Percentiles rank a stretch among this genome's conserved stretches.
Evolutionary conservation across 805 yeast genomes (phyloP).

Genomic region (Myxozyma geophila): DNA sequence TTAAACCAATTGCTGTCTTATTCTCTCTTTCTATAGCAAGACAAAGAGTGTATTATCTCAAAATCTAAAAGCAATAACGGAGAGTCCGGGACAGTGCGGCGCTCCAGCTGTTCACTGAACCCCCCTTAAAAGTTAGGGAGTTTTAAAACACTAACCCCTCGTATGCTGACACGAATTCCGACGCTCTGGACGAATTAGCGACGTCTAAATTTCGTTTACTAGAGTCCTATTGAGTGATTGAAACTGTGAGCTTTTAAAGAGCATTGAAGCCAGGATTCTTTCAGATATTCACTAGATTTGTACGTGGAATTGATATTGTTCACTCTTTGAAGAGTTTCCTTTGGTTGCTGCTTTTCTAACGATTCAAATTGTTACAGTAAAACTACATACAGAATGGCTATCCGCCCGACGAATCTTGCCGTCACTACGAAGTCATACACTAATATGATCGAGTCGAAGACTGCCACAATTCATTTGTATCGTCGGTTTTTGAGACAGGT

Average conservation of each 20-base stretch:
- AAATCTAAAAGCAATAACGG: not conserved
- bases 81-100: slow-evolving; percentile 7
- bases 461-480: slow-evolving; percentile 70
- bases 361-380: too few relatives aligned
- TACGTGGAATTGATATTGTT: not conserved
- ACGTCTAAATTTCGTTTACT: slow-evolving; percentile 8
- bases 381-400: slow-evolving; percentile 50
- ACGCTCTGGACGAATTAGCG: slow-evolving; percentile 6
- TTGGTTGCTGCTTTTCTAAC: not conserved
- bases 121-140: not conserved
- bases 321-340: not conserved
- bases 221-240: not conserved
- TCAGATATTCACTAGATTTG: not conserved
- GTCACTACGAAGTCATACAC: slow-evolving; percentile 74
- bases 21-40: too few relatives aligned
- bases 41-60: too few relatives aligned
- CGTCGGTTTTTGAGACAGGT: slow-evolving; percentile 66
- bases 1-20: too few relatives aligned
- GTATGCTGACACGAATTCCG: slow-evolving; percentile 9
- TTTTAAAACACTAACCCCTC: not conserved
- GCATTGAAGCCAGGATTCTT: not conserved
- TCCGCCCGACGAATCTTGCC: slow-evolving; percentile 82
- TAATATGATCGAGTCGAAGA: slow-evolving; percentile 62
- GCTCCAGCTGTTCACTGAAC: too few relatives aligned
- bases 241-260: not conserved